Evolutionary conservation across 1,284 basidiomycete genomes (phyloP).

Genomic region (Rugosomyces carneus): DNA sequence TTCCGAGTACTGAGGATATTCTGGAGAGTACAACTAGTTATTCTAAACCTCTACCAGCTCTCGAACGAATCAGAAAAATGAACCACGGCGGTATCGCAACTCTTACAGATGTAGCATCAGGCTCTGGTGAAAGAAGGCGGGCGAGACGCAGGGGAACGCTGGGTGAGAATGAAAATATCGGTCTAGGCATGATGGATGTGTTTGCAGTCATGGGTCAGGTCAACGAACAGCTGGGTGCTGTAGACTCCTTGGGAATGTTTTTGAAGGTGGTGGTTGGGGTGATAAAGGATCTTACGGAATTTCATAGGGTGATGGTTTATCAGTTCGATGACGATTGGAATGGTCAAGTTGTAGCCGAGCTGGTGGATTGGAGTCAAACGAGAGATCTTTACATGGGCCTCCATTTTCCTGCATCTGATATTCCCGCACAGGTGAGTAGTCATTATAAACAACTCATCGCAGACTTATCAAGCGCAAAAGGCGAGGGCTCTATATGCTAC

Average conservation of each 20-base stretch:
- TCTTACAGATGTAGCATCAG: conserved; percentile 10
- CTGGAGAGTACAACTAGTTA: conserved; percentile 70
- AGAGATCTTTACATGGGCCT: conserved; percentile 75
- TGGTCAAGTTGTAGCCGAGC: conserved; percentile 76
- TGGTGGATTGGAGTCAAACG: conserved; percentile 79
- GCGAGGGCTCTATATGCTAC: conserved; percentile 41
- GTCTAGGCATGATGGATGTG: conserved; percentile 73
- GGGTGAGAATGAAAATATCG: conserved; percentile 20
- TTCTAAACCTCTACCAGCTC: conserved; percentile 68
- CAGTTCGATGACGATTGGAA: conserved; percentile 75
- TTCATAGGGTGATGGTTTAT: conserved; percentile 86
- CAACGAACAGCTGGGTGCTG: conserved; percentile 76
- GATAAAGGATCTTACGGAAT: conserved; percentile 79
- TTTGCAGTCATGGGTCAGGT: conserved; percentile 80
- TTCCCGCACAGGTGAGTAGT: conserved; percentile 46
- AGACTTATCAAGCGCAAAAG: conserved; percentile 20
- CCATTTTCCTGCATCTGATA: conserved; percentile 61
- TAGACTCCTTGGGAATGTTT: conserved; percentile 67
- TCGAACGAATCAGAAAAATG: conserved; percentile 62
- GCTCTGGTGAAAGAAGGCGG: conserved; percentile 8
- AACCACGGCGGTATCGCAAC: conserved; percentile 1
- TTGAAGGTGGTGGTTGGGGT: conserved; percentile 77
- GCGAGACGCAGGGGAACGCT: conserved; percentile 20
- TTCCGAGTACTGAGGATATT: conserved; percentile 54
- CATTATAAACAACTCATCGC: not conserved